phyloP scores from a whole-genome alignment of 805 yeast genomes.

The Saturnispora saitoi region DNA sequence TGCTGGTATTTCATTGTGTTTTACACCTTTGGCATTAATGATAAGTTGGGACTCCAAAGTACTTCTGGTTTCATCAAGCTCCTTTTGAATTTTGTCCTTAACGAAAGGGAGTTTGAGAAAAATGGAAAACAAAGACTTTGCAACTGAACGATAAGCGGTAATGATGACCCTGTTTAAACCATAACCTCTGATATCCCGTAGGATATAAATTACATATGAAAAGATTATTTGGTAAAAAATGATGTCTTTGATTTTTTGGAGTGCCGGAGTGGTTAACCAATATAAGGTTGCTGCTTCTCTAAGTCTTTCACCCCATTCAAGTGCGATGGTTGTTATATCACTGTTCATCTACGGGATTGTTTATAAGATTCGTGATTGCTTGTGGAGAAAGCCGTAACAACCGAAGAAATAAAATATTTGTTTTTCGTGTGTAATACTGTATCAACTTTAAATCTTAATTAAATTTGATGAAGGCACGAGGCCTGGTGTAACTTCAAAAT shows the following conservation, averaged over 20 bases:
- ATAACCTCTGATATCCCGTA: conserved; percentile 19
- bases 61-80: conserved; percentile 40
- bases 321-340: too few species aligned
- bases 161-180: conserved; percentile 17
- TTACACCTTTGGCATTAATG: conserved; percentile 38
- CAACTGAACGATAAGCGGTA: conserved; percentile 2
- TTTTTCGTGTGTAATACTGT: too few species aligned
- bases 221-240: conserved; percentile 10
- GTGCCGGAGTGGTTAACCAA: neutral
- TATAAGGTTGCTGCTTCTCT: neutral
- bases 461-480: too few species aligned
- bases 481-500: too few species aligned
- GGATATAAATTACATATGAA: conserved; percentile 3
- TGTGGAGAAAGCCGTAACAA: neutral
- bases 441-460: too few species aligned
- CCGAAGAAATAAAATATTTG: too few species aligned
- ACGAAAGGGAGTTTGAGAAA: conserved; percentile 29
- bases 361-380: neutral
- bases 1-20: conserved; percentile 46
- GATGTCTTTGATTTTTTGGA: conserved; percentile 13
- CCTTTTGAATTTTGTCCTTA: conserved; percentile 47
- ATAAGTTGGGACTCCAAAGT: conserved; percentile 53
- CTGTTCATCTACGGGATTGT: neutral
- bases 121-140: conserved; percentile 9
- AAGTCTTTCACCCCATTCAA: neutral